Evolutionary conservation across 768 basidiomycete species (phyloP), one percentile per base, ranked within the genome.

Genomic region (Pleurotus djamor): DNA sequence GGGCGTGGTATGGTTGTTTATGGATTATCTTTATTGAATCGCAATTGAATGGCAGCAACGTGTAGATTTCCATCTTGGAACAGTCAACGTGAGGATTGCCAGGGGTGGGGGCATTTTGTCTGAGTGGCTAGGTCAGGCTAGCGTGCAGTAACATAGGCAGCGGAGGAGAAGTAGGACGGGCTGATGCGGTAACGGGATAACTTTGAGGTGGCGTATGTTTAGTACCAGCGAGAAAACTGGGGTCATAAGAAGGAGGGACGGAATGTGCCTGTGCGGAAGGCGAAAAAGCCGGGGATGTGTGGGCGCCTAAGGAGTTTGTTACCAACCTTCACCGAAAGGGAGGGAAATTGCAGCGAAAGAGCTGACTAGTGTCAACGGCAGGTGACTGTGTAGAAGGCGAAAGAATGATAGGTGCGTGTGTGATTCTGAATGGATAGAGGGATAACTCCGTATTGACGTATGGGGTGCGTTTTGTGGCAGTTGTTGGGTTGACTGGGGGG

Each of bases 401-500:
- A 1, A 12, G 45, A 41, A 47, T 47, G 45, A 12, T 47, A 47
- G 45, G 45, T 47, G 45, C 7, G 10, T 47, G 13, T 12, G 45
- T 17, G 7, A 14, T 12, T 12, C 17, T 12, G 45, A 17, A 16
- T 47, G 45, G 4, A 41, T 41, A 4, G 45, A 28, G 45, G 7
- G 45, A 3, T 47, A 47, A 47, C 45, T 28, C 21, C 21, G 21
- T 28, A 28, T 28, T 28, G 21, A 28, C 21, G 21, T 28, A 28
- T 28, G 21, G 21, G 21, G 21, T 28, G 21, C 2, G 21, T 28
- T 28, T 28, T 28, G 21, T 28, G 21, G 21, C n/a, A 96, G 96
- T 98, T 60, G 83, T 97, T 61, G 96, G 97, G 43, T 83, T 99
- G 17, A 98, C 96, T 33, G 97, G 97, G 6, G 94, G 96, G 2